Percentiles rank a stretch among this genome's conserved stretches.
phyloP scores from a whole-genome alignment of 1,139 yeast genomes.

The Taphrina confusa region DNA sequence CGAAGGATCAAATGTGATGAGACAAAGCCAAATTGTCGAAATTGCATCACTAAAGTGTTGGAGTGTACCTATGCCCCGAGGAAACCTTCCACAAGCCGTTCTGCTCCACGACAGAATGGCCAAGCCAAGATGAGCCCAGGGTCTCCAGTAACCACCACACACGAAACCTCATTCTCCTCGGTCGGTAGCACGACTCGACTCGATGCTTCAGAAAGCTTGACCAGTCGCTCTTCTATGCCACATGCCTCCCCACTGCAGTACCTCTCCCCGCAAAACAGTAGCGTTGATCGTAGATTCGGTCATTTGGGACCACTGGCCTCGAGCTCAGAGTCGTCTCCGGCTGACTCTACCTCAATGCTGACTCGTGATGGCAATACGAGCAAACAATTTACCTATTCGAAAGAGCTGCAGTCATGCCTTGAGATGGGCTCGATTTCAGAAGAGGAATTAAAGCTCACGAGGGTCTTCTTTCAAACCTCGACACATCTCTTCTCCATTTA shows the following conservation, averaged over 20 bases:
- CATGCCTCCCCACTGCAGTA: not conserved
- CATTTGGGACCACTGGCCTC: not conserved
- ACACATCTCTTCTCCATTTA: slow-evolving; percentile 32
- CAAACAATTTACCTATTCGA: too few species aligned
- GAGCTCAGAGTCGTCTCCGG: not conserved
- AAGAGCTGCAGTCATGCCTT: not conserved
- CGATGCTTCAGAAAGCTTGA: too few species aligned
- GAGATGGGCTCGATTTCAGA: not conserved
- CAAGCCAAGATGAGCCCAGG: not conserved
- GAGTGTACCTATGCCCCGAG: slow-evolving; percentile 17
- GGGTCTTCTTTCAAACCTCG: slow-evolving; percentile 29
- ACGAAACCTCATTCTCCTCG: too few species aligned
- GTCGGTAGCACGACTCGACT: too few species aligned
- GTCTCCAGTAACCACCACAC: too few species aligned
- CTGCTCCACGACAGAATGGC: not conserved
- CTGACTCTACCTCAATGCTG: too few species aligned
- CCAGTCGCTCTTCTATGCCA: not conserved
- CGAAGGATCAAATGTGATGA: slow-evolving; percentile 56
- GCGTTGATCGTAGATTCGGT: slow-evolving; percentile 1
- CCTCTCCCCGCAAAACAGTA: too few species aligned
- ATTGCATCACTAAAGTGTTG: slow-evolving; percentile 15
- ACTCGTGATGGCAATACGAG: too few species aligned
- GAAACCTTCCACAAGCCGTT: not conserved
- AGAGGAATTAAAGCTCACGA: slow-evolving; percentile 17
- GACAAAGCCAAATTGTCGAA: slow-evolving; percentile 45